phyloP scores from a whole-genome alignment of 345 rosid genomes.

The Crucihimalaya himalaica region DNA sequence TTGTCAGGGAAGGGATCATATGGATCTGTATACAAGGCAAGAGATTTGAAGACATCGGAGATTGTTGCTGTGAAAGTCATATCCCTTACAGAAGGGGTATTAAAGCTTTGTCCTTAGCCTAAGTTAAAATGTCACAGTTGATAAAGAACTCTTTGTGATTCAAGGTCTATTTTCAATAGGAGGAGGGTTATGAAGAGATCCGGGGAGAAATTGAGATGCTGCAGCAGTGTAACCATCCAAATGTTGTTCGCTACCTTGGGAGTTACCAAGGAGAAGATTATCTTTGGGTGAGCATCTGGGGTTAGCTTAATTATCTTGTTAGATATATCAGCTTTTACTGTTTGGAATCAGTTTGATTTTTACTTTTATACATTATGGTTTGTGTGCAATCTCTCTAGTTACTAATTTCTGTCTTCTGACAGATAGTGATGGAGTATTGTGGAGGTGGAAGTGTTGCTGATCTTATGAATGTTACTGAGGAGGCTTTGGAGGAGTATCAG shows the following conservation, averaged over 20 bases:
- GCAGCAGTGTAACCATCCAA: constrained; percentile 97
- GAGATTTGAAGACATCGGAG: constrained; percentile 91
- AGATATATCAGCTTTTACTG: background rate
- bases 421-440: constrained; percentile 99
- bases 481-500: constrained; percentile 92
- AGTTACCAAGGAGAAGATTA: constrained; percentile 99
- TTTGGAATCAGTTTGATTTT: constrained; percentile 1
- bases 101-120: constrained; percentile 19
- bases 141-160: constrained; percentile 12
- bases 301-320: constrained; percentile 18
- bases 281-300: constrained; percentile 72
- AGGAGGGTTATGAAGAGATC: constrained; percentile 98
- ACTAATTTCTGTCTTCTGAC: constrained; percentile 49
- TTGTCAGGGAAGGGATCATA: constrained; percentile 94
- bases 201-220: constrained; percentile 99
- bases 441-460: constrained; percentile 99
- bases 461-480: constrained; percentile 88
- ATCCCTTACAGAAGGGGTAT: constrained; percentile 90
- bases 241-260: constrained; percentile 94
- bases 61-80: constrained; percentile 97
- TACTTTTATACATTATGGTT: background rate
- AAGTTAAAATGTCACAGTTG: constrained; percentile 12
- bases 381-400: constrained; percentile 14
- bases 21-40: constrained; percentile 97
- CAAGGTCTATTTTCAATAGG: constrained; percentile 50